These are phyloP conservation scores for Mycosarcoma maydis DNA, from an alignment of 1,284 basidiomycete species.

Conservation along the genomic window DNA sequence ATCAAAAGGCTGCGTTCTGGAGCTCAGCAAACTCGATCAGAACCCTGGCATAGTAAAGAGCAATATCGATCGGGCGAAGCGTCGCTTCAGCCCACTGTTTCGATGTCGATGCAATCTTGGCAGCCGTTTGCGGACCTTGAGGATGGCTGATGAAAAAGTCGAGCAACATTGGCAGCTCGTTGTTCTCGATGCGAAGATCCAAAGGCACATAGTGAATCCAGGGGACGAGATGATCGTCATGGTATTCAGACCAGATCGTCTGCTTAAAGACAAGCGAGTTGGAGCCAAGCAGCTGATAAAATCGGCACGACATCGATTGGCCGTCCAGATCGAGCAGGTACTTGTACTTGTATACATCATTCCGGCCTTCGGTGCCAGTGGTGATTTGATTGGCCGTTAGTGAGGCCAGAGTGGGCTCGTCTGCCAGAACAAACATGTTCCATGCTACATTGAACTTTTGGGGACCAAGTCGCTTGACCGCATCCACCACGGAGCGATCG, in stretches of 20 bases:
- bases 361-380: constrained; percentile 4
- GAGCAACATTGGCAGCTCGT: constrained; percentile 33
- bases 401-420: constrained; percentile 4
- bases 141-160: constrained; percentile 32
- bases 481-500: constrained; percentile 2
- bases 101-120: constrained; percentile 21
- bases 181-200: constrained; percentile 25
- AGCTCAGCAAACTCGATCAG: constrained; percentile 32
- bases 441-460: constrained; percentile 18
- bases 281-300: constrained; percentile 34
- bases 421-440: constrained; percentile 12
- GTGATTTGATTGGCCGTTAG: constrained; percentile 15
- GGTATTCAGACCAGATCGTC: constrained; percentile 43
- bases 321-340: constrained; percentile 26
- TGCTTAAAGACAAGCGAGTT: constrained; percentile 38
- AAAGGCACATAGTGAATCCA: constrained; percentile 42
- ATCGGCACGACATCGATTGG: constrained; percentile 41
- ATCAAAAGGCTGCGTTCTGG: constrained; percentile 2
- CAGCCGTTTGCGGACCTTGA: constrained; percentile 17
- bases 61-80: constrained; percentile 27
- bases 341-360: constrained; percentile 17
- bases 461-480: constrained; percentile 24
- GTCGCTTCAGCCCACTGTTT: constrained; percentile 18
- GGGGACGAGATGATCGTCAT: constrained; percentile 33
- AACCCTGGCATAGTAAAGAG: constrained; percentile 30